Conservation (phyloP, 202 grass and related monocot species). For the Carex sylvatica region DNA sequence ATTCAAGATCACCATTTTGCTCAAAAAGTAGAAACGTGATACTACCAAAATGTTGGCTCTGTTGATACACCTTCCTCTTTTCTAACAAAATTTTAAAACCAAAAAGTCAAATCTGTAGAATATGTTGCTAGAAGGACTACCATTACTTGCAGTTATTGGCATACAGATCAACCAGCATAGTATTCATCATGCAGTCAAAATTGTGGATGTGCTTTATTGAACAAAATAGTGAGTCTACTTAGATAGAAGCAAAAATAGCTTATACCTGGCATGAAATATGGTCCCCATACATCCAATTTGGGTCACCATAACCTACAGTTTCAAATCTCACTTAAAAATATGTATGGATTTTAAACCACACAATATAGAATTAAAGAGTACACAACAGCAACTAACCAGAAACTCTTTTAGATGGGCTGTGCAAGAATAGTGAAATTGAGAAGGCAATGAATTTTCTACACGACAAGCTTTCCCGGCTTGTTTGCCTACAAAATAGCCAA, state of each 20-base stretch:
- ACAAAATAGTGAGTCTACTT: not conserved
- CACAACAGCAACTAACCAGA: slow-evolving; percentile 47
- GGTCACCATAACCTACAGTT: slow-evolving; percentile 73
- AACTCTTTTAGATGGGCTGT: too few species aligned
- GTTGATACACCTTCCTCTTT: slow-evolving; percentile 86
- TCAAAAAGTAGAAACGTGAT: slow-evolving; percentile 2
- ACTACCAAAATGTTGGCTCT: slow-evolving; percentile 66
- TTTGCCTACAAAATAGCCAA: too few species aligned
- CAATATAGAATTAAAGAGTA: slow-evolving; percentile 5
- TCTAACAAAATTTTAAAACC: slow-evolving; percentile 36
- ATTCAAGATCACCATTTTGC: not conserved
- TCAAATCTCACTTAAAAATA: slow-evolving; percentile 22
- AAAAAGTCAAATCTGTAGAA: not conserved
- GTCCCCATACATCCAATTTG: slow-evolving; percentile 96
- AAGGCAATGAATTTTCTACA: too few species aligned
- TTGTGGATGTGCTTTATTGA: not conserved
- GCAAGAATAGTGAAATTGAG: too few species aligned
- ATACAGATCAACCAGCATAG: not conserved
- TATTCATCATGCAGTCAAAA: not conserved
- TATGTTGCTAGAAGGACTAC: not conserved
- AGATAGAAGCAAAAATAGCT: not conserved
- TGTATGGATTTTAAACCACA: slow-evolving; percentile 12
- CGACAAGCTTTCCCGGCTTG: too few species aligned
- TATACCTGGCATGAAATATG: slow-evolving; percentile 71
- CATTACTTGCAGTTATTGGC: not conserved